These are phyloP conservation scores for Alternaria atra DNA, from an alignment of 2,329 filamentous ascomycete species.

Conservation along the genomic window DNA sequence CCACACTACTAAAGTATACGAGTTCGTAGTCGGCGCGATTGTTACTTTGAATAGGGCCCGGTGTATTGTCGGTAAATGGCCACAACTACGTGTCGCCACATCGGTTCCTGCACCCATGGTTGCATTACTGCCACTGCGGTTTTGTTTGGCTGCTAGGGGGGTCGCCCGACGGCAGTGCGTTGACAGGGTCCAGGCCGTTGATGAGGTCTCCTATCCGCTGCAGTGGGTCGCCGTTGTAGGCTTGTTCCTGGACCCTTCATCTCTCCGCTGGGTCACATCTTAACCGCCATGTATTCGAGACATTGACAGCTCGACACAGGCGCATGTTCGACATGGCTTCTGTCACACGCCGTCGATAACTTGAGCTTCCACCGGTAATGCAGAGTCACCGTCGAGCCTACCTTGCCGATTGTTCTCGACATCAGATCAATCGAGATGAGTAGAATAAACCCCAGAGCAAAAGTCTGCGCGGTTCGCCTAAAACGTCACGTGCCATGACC, in stretches of 20 bases:
- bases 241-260: conserved; percentile 17
- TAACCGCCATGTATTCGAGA: conserved; percentile 4
- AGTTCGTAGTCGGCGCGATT: not conserved
- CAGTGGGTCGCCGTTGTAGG: conserved; percentile 10
- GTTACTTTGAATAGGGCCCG: not conserved
- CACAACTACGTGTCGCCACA: not conserved
- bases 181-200: conserved; percentile 9
- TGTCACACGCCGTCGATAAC: not conserved
- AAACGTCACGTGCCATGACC: not conserved
- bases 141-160: conserved; percentile 5
- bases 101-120: not conserved
- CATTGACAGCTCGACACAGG: conserved; percentile 1
- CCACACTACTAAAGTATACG: not conserved
- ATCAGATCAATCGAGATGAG: not conserved
- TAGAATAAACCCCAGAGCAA: not conserved
- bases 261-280: not conserved
- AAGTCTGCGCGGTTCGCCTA: not conserved
- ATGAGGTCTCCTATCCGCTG: conserved; percentile 6
- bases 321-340: not conserved
- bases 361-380: not conserved
- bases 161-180: conserved; percentile 8
- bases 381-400: not conserved
- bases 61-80: not conserved
- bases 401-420: not conserved
- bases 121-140: not conserved